phyloP scores from a whole-genome alignment of 2,329 filamentous ascomycete genomes.

The Fusarium bactridioides region DNA sequence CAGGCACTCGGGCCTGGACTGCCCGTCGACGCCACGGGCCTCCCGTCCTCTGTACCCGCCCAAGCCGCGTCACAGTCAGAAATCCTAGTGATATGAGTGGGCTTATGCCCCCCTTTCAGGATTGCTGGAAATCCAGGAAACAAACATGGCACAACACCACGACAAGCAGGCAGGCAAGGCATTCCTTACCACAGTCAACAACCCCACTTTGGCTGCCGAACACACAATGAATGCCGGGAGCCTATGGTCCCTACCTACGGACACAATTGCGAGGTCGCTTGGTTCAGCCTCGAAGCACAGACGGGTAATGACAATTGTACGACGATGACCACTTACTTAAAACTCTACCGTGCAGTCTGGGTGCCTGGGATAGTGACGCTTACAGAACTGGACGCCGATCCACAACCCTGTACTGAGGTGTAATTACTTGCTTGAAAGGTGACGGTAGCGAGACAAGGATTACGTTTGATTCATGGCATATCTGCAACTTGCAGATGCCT shows the following conservation, averaged over 20 bases:
- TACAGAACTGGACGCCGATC: conserved; percentile 14
- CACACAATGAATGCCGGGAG: conserved; percentile 29
- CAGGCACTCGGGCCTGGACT: conserved; percentile 41
- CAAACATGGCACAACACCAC: conserved; percentile 16
- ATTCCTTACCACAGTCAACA: conserved; percentile 21
- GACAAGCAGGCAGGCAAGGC: conserved; percentile 12
- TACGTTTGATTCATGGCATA: conserved; percentile 33
- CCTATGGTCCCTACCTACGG: not conserved
- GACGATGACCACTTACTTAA: not conserved
- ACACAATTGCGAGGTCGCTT: conserved; percentile 1
- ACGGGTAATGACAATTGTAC: not conserved
- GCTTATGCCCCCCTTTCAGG: conserved; percentile 20
- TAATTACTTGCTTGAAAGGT: conserved; percentile 25
- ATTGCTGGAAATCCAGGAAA: conserved; percentile 15
- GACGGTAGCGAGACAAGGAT: conserved; percentile 31
- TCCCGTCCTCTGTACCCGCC: conserved; percentile 39
- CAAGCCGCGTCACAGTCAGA: conserved; percentile 34
- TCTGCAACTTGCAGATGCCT: conserved; percentile 36
- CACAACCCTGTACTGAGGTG: conserved; percentile 29
- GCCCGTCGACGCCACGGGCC: conserved; percentile 37
- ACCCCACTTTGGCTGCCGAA: conserved; percentile 29
- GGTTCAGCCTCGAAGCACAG: conserved; percentile 13
- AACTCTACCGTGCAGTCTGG: not conserved
- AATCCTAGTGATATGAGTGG: conserved; percentile 21
- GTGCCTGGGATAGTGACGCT: not conserved